Percentiles rank a stretch among this genome's conserved stretches.
Evolutionary conservation across 768 basidiomycete species (phyloP).

Genomic region (Tephrocybe sp.): DNA sequence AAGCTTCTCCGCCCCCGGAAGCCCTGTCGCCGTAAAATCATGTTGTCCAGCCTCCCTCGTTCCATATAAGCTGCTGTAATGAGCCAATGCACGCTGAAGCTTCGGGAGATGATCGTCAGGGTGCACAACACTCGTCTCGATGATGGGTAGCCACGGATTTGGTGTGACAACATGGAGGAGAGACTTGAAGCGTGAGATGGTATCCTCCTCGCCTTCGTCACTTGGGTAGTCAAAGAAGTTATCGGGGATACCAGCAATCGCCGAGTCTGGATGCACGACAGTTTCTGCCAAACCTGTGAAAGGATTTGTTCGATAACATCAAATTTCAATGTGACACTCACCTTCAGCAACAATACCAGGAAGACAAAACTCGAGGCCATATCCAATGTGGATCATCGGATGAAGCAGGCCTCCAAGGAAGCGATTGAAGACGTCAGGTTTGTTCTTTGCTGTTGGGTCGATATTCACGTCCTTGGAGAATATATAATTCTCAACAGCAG

Average conservation of each 20-base stretch:
- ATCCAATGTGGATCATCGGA: conserved; percentile 65
- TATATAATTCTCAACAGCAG: conserved; percentile 52
- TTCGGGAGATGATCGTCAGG: too few species aligned
- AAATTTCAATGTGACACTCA: conserved; percentile 18
- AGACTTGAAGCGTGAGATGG: conserved; percentile 14
- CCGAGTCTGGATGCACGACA: conserved; percentile 43
- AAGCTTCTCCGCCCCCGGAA: conserved; percentile 43
- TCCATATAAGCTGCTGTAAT: conserved; percentile 26
- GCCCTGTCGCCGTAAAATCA: conserved; percentile 28
- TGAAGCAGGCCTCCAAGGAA: conserved; percentile 60
- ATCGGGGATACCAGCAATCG: conserved; percentile 22
- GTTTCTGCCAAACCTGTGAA: conserved; percentile 54
- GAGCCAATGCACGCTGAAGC: conserved; percentile 36
- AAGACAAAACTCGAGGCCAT: conserved; percentile 62
- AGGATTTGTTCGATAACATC: conserved; percentile 2
- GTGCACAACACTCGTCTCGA: too few species aligned
- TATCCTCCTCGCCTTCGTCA: conserved; percentile 7
- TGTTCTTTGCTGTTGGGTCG: conserved; percentile 27
- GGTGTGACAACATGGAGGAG: conserved; percentile 2
- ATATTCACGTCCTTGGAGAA: conserved; percentile 53
- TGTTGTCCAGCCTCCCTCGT: conserved; percentile 26
- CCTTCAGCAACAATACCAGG: conserved; percentile 67
- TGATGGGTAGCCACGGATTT: too few species aligned
- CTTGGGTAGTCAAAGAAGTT: conserved; percentile 13
- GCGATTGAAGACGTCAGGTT: conserved; percentile 45